Conservation (phyloP, 768 basidiomycete genomes). For the Calvatia gigantea region DNA sequence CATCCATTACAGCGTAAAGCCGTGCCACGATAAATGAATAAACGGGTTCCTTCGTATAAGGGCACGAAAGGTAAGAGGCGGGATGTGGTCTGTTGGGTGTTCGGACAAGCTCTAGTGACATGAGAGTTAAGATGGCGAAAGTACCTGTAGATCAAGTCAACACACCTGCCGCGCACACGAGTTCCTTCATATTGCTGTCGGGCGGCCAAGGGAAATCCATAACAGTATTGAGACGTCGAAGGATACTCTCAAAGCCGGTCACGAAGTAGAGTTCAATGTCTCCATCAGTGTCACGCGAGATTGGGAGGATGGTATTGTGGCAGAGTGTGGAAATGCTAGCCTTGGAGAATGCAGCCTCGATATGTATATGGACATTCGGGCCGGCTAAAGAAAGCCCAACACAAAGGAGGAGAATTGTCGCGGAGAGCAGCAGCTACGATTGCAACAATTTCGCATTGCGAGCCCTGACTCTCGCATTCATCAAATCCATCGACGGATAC, state of each 20-base stretch:
- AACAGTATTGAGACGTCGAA: background rate
- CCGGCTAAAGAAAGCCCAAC: slow-evolving; percentile 4
- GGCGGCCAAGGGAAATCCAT: slow-evolving; percentile 13
- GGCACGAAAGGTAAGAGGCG: too few species aligned
- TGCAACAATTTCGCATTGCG: background rate
- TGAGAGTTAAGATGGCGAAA: too few species aligned
- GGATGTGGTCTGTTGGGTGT: too few species aligned
- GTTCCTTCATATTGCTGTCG: slow-evolving; percentile 22
- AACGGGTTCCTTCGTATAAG: too few species aligned
- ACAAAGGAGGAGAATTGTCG: background rate
- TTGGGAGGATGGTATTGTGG: background rate
- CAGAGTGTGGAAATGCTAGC: background rate
- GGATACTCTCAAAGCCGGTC: background rate
- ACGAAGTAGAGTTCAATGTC: slow-evolving; percentile 12
- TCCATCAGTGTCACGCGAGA: background rate
- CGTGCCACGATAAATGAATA: too few species aligned
- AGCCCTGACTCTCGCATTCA: background rate
- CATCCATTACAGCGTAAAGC: too few species aligned
- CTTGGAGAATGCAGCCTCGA: background rate
- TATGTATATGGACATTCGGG: slow-evolving; percentile 1
- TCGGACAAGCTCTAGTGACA: too few species aligned
- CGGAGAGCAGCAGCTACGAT: background rate
- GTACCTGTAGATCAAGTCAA: too few species aligned
- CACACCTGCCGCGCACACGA: too few species aligned
- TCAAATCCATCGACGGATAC: background rate